Evolutionary conservation across 495 filamentous ascomycete species (phyloP).

Genomic region (Acidiella bohemica): DNA sequence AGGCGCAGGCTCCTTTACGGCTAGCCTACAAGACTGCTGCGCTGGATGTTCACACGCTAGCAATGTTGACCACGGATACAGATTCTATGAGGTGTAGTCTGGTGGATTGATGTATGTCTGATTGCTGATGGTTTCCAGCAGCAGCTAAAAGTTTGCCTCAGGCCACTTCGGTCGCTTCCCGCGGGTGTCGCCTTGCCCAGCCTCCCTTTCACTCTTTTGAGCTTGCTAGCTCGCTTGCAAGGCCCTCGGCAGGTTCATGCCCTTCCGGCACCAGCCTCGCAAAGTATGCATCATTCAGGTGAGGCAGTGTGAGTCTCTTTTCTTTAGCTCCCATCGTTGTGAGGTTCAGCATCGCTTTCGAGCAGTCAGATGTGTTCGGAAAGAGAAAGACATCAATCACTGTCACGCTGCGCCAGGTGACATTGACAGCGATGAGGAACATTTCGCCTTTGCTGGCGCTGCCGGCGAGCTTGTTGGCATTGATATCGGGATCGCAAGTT

Average conservation of each 20-base stretch:
- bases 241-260: constrained; percentile 11
- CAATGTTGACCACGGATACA: too few relatives aligned
- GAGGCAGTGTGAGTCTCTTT: constrained; percentile 7
- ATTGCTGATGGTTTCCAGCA: too few relatives aligned
- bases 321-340: background rate
- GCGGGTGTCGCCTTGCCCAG: too few relatives aligned
- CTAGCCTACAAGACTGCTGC: too few relatives aligned
- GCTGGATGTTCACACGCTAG: too few relatives aligned
- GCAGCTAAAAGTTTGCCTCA: too few relatives aligned
- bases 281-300: background rate
- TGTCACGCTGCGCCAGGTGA: background rate
- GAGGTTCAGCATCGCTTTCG: too few relatives aligned
- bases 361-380: background rate
- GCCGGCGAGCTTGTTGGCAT: constrained; percentile 1
- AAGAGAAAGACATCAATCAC: background rate
- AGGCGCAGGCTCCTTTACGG: too few relatives aligned
- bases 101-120: too few relatives aligned
- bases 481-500: background rate
- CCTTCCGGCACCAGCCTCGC: constrained; percentile 1
- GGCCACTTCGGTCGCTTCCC: too few relatives aligned
- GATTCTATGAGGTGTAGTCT: too few relatives aligned
- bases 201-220: background rate
- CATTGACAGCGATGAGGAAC: background rate
- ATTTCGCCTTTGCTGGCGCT: background rate
- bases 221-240: background rate